phyloP scores from a whole-genome alignment of 768 basidiomycete genomes.

The Coprinopsis sp. region DNA sequence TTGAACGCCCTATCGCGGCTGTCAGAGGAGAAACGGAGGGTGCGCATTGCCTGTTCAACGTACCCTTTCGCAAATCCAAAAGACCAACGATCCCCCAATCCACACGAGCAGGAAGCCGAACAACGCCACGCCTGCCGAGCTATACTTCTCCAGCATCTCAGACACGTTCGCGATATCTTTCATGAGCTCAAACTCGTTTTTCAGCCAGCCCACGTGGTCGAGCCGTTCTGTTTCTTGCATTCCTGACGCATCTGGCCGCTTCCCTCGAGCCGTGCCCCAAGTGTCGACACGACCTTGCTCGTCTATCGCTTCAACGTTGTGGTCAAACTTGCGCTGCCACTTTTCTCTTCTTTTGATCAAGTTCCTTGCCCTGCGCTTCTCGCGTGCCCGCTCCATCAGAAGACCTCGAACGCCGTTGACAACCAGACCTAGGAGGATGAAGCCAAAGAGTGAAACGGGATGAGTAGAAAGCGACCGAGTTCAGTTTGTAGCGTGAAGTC shows the following conservation, averaged over 20 bases:
- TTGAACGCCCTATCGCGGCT: conserved; percentile 18
- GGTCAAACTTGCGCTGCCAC: conserved; percentile 14
- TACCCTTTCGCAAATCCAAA: conserved; percentile 32
- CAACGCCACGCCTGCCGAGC: conserved; percentile 23
- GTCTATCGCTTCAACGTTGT: conserved; percentile 2
- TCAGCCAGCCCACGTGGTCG: conserved; percentile 24
- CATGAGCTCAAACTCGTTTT: conserved; percentile 37
- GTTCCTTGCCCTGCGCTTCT: conserved; percentile 26
- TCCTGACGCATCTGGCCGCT: too few species aligned
- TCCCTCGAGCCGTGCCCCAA: too few species aligned
- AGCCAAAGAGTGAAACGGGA: conserved; percentile 36
- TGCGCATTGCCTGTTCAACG: background rate
- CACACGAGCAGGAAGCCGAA: conserved; percentile 26
- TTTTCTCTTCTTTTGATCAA: conserved; percentile 29
- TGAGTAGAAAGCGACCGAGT: conserved; percentile 24
- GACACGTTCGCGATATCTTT: conserved; percentile 24
- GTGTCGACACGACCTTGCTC: too few species aligned
- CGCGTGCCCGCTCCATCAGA: conserved; percentile 32
- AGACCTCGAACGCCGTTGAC: conserved; percentile 34
- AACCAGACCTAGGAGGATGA: conserved; percentile 34
- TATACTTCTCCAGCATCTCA: conserved; percentile 23
- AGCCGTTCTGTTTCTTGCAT: too few species aligned
- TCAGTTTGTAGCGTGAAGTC: conserved; percentile 31
- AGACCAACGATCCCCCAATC: conserved; percentile 34
- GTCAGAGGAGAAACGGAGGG: background rate